Percentiles rank a stretch among this genome's conserved stretches.
phyloP scores from a whole-genome alignment of 1,284 basidiomycete species.

The Marasmius fiardii region DNA sequence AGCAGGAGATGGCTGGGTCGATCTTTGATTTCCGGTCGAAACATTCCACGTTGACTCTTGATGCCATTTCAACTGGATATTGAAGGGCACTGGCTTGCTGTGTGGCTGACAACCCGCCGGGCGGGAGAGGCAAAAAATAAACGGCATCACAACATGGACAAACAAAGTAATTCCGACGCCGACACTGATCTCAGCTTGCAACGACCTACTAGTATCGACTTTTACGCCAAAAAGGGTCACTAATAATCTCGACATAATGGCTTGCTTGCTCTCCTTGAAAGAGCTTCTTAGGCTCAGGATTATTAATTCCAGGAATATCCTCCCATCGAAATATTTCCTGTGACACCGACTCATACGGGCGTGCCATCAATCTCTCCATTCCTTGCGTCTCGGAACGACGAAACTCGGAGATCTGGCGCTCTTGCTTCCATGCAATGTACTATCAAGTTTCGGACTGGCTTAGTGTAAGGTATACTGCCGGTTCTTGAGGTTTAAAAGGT shows the following conservation, averaged over 20 bases:
- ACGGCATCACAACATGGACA: neutral
- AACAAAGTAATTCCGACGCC: neutral
- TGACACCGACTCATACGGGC: neutral
- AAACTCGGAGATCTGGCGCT: neutral
- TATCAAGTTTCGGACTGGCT: neutral
- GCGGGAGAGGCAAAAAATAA: neutral
- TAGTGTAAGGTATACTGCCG: neutral
- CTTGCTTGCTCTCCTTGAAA: no score
- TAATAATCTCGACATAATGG: no score
- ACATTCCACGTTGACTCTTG: no score
- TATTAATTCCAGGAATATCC: no score
- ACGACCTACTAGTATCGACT: no score
- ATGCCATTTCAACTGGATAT: no score
- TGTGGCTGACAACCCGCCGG: neutral
- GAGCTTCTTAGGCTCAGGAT: no score
- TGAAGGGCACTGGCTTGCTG: neutral
- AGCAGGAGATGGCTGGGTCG: no score
- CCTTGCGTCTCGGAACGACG: neutral
- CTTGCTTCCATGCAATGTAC: neutral
- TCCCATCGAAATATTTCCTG: neutral
- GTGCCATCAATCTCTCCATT: neutral
- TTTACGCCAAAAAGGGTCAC: no score
- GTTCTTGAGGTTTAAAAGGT: constrained; percentile 16
- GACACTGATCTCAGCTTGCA: no score
- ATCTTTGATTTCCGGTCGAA: no score